These are phyloP conservation scores for Pyrenopolyporus hunteri DNA, from an alignment of 495 filamentous ascomycete species.

Conservation along the genomic window DNA sequence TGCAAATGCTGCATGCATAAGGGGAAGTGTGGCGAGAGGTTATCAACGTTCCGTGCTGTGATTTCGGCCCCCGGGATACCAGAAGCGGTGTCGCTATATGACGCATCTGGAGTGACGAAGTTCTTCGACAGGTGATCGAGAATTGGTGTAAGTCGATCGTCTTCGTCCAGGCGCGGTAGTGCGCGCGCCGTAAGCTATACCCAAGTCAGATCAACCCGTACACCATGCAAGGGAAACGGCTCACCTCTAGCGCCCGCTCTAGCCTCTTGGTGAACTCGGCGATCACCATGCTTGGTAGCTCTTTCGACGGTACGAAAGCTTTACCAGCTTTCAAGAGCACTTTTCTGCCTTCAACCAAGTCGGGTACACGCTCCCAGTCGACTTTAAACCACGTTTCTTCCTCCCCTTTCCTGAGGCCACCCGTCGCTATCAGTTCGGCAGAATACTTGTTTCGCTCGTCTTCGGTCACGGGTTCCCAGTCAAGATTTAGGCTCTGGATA, in stretches of 20 bases:
- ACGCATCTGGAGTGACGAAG: conserved; percentile 87
- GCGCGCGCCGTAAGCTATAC: conserved; percentile 80
- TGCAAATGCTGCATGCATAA: conserved; percentile 94
- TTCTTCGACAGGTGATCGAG: conserved; percentile 89
- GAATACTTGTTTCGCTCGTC: conserved; percentile 69
- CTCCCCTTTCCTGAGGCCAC: conserved; percentile 57
- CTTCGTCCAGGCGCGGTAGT: conserved; percentile 91
- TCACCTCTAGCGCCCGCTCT: conserved; percentile 81
- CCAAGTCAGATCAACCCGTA: conserved; percentile 16
- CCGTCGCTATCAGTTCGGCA: conserved; percentile 47
- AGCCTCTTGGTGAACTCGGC: conserved; percentile 80
- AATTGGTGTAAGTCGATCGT: conserved; percentile 93
- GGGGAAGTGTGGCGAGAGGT: conserved; percentile 86
- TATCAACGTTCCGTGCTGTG: conserved; percentile 78
- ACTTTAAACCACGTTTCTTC: conserved; percentile 90
- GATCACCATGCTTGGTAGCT: conserved; percentile 86
- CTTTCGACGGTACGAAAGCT: conserved; percentile 87
- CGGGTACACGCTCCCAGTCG: conserved; percentile 90
- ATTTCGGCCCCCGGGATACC: conserved; percentile 69
- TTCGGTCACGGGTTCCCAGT: conserved; percentile 73
- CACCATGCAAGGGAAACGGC: conserved; percentile 17
- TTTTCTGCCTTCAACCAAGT: conserved; percentile 79
- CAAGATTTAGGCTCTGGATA: conserved; percentile 74
- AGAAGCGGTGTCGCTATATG: conserved; percentile 64
- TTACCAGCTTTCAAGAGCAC: conserved; percentile 81